Evolutionary conservation across 192 early-diverging fungal species (phyloP).

Genomic region (Rhizophagus prolifer): DNA sequence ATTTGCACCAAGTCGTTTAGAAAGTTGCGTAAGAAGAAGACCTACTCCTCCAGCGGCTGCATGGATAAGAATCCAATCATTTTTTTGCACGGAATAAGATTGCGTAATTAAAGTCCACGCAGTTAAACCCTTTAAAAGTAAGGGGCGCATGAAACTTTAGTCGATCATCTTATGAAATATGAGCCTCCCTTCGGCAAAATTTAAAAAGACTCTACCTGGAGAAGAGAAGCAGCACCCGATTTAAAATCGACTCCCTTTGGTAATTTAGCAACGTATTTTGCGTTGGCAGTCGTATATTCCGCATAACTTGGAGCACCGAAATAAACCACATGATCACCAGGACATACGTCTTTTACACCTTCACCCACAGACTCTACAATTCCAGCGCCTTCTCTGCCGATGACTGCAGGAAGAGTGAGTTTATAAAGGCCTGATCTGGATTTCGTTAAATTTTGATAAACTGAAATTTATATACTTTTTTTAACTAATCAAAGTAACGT

Average conservation of each 20-base stretch:
- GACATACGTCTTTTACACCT: constrained; percentile 57
- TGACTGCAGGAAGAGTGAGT: constrained; percentile 58
- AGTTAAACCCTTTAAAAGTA: constrained; percentile 80
- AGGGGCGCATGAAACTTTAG: neutral
- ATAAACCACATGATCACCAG: constrained; percentile 85
- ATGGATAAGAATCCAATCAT: constrained; percentile 82
- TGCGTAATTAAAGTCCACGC: constrained; percentile 71
- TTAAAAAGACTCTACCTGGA: constrained; percentile 59
- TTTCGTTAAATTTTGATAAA: too few relatives aligned
- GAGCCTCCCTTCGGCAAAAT: neutral
- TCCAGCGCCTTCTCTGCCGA: constrained; percentile 83
- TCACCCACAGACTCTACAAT: constrained; percentile 75
- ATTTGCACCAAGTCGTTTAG: constrained; percentile 71
- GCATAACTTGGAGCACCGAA: constrained; percentile 65
- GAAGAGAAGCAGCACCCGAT: constrained; percentile 58
- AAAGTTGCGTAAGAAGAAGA: constrained; percentile 73
- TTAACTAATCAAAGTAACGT: too few relatives aligned
- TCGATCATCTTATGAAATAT: constrained; percentile 10
- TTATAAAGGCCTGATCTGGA: constrained; percentile 70
- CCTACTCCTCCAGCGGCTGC: constrained; percentile 93
- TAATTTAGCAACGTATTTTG: constrained; percentile 37
- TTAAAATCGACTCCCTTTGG: constrained; percentile 53
- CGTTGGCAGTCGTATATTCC: constrained; percentile 62
- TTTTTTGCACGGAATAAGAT: constrained; percentile 67
- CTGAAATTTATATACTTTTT: neutral